Base-by-base conservation (phyloP, 345 rosid species). In the Noccaea bulbosa region DNA sequence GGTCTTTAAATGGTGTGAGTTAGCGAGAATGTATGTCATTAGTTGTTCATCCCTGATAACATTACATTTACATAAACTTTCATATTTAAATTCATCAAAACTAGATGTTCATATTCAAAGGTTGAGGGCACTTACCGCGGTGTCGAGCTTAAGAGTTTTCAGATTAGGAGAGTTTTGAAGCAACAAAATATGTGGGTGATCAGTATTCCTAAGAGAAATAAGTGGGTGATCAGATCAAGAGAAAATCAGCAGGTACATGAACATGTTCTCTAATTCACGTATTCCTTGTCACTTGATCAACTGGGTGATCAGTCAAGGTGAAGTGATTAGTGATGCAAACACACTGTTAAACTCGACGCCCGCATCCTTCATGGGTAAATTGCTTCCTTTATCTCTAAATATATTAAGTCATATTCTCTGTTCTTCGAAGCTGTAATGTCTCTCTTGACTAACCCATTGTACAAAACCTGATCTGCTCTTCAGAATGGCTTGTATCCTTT, bases 401-500 rank as follows among this genome's bases (percentile, higher is more conserved):
- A 11, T 46, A 34, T 20, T 20, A 1, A 4, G 46, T 15, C 63
- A 51, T 17, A 45, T 53, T 59, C 46, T 17, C 17, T 34, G 41
- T 30, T 66, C 20, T 34, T 33, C 20, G 53, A 9, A 47, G 1
- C 2, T 73, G 38, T 50, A 66, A 9, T 39, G 49, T 15, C 16
- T 53, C 69, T 8, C 58, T 61, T 38, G 32, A 48, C 78, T 78
- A 43, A 68, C 57, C 43, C 34, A 54, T 46, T 32, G 65, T 72
- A 41, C 65, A 38, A 61, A 45, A 53, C 62, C 1, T 70, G 38
- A 66, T 73, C n/a, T n/a, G n/a, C n/a, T n/a, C 65, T 81, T 56
- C 84, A 88, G 96, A 79, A 75, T 91, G 93, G 87, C 81, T 91
- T 51, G 69, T 82, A 59, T 70, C 68, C 14, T 71, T 81, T 37